Conservation (phyloP, 1,284 basidiomycete genomes). For the Rhodotorula glutinis region DNA sequence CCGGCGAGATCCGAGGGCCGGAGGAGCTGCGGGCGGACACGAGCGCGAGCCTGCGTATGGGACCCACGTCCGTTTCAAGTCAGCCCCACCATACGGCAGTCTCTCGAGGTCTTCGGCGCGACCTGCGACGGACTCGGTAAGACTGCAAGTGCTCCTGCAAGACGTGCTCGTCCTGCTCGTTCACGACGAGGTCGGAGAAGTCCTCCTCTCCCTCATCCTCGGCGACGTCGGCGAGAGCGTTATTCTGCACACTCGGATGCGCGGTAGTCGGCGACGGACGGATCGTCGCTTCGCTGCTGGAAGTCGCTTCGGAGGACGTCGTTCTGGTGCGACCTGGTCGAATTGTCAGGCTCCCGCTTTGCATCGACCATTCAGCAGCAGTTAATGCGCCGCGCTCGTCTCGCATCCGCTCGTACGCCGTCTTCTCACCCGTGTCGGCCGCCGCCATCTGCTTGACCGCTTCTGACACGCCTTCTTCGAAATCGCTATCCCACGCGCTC, state of each 20-base stretch:
- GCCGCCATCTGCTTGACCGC: conserved; percentile 51
- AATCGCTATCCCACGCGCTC: conserved; percentile 97
- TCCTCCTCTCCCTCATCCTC: conserved; percentile 60
- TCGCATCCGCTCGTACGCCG: background rate
- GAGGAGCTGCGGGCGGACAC: conserved; percentile 65
- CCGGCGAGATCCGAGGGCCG: conserved; percentile 61
- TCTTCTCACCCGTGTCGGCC: too few relatives aligned
- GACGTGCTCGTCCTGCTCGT: conserved; percentile 61
- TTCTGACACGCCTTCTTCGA: conserved; percentile 82
- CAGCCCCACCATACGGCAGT: too few relatives aligned
- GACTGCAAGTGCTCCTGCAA: conserved; percentile 71
- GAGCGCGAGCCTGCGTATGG: conserved; percentile 48
- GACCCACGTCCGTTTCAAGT: background rate
- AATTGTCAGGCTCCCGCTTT: conserved; percentile 41
- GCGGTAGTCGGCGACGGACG: too few relatives aligned
- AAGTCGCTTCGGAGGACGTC: background rate
- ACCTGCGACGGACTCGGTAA: conserved; percentile 63
- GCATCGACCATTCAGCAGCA: conserved; percentile 7
- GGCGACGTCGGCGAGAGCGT: background rate
- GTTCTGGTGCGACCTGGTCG: conserved; percentile 11
- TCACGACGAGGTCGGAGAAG: conserved; percentile 76
- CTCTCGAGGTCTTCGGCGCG: too few relatives aligned
- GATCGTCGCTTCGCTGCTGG: too few relatives aligned
- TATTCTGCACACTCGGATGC: background rate
- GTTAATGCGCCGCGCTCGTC: conserved; percentile 40